These are phyloP conservation scores for Rhazya stricta DNA, from an alignment of 257 asterid genomes.

Conservation along the genomic window DNA sequence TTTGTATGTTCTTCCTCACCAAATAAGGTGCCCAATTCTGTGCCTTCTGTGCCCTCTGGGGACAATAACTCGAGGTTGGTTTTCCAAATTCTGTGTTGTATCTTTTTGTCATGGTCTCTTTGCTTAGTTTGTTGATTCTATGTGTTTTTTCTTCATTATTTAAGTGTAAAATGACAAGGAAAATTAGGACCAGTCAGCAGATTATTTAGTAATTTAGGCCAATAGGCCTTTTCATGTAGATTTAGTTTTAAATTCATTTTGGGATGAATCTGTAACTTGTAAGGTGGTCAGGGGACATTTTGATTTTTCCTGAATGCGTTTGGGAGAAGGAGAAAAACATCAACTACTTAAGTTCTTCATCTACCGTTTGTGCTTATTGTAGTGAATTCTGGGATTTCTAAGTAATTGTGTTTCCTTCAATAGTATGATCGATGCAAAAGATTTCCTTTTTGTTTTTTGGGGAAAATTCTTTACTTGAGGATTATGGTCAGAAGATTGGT, in stretches of 20 bases:
- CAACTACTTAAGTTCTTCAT: neutral
- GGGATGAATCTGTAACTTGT: neutral
- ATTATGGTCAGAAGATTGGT: neutral
- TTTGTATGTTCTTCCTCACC: constrained; percentile 38
- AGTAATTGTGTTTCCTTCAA: neutral
- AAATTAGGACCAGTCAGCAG: no score
- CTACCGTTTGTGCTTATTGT: neutral
- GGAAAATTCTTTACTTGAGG: neutral
- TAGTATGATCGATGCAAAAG: no score
- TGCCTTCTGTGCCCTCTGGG: constrained; percentile 23
- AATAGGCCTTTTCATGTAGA: neutral
- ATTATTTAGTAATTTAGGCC: neutral
- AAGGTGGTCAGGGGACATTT: neutral
- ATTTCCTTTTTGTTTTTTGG: neutral
- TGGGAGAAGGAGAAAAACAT: neutral
- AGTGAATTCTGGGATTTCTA: neutral
- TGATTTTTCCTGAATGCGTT: neutral
- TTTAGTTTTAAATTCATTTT: neutral
- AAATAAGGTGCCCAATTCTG: constrained; percentile 26
- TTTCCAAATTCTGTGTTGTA: neutral
- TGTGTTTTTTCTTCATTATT: neutral
- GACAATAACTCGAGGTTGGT: constrained; percentile 47
- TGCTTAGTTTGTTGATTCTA: neutral
- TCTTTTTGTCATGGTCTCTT: neutral
- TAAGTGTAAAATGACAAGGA: neutral